Percentiles rank a stretch among this genome's conserved stretches.
These are phyloP conservation scores for Albifimbria verrucaria DNA, from an alignment of 2,329 filamentous ascomycete species.

Conservation along the genomic window DNA sequence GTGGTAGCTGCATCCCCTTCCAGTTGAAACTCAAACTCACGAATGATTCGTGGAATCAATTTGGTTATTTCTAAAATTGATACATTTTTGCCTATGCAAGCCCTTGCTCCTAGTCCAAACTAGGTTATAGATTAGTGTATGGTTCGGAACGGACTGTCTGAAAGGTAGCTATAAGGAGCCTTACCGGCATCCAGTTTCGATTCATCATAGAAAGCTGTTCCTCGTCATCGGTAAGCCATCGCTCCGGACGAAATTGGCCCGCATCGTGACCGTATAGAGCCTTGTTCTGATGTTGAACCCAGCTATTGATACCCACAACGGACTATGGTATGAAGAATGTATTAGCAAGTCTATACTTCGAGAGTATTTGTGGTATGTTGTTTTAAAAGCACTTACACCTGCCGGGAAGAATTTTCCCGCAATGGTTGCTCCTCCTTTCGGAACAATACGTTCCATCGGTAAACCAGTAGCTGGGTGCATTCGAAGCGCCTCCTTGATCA, in stretches of 20 bases:
- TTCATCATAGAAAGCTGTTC: slow-evolving; percentile 23
- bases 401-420: slow-evolving; percentile 27
- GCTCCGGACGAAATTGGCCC: slow-evolving; percentile 33
- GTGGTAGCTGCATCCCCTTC: background rate
- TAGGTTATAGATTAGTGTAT: slow-evolving; percentile 8
- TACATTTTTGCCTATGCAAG: slow-evolving; percentile 40
- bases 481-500: slow-evolving; percentile 65
- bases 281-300: slow-evolving; percentile 29
- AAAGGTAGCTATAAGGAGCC: slow-evolving; percentile 3
- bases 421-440: slow-evolving; percentile 40
- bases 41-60: slow-evolving; percentile 33
- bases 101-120: slow-evolving; percentile 38
- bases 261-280: slow-evolving; percentile 28
- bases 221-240: slow-evolving; percentile 31
- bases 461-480: slow-evolving; percentile 72
- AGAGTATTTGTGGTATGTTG: too few relatives aligned
- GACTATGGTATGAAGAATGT: slow-evolving; percentile 13
- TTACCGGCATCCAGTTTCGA: slow-evolving; percentile 23
- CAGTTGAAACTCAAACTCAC: slow-evolving; percentile 29
- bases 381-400: slow-evolving; percentile 23
- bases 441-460: slow-evolving; percentile 70
- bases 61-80: slow-evolving; percentile 40
- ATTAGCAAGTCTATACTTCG: background rate
- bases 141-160: background rate
- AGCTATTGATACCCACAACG: slow-evolving; percentile 31